phyloP scores from a whole-genome alignment of 805 yeast species.

The Isabelozyma rhagii region DNA sequence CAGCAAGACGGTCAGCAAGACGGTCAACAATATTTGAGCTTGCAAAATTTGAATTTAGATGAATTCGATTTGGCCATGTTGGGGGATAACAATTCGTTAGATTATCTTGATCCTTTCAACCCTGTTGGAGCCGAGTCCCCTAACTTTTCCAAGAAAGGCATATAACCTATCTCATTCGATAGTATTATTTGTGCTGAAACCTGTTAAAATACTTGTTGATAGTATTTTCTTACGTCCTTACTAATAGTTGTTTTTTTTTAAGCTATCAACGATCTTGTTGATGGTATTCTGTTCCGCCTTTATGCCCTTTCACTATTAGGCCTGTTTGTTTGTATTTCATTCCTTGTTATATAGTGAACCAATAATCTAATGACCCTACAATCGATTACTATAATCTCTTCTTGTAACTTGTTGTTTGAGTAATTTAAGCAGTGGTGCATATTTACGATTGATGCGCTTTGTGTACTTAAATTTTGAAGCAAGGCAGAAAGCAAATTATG shows the following conservation, averaged over 20 bases:
- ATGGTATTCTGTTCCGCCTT: neutral
- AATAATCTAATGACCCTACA: neutral
- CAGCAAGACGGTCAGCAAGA: constrained; percentile 1
- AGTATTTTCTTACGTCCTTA: neutral
- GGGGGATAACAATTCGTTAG: constrained; percentile 15
- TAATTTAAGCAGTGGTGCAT: too few species aligned
- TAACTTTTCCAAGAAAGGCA: neutral
- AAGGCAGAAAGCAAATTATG: too few species aligned
- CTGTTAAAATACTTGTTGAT: neutral
- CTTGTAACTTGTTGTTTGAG: too few species aligned
- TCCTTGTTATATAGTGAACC: neutral
- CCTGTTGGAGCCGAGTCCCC: constrained; percentile 1
- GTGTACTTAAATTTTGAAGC: too few species aligned
- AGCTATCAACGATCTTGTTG: too few species aligned
- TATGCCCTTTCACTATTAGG: neutral
- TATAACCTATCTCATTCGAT: too few species aligned
- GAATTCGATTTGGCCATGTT: constrained; percentile 16
- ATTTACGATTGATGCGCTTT: too few species aligned
- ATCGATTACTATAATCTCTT: too few species aligned
- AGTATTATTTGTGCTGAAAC: neutral
- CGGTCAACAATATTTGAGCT: constrained; percentile 5
- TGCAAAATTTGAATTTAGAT: constrained; percentile 13
- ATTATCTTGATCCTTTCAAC: constrained; percentile 24
- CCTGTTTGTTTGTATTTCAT: neutral
- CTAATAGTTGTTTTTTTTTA: too few species aligned